Evolutionary conservation across 495 filamentous ascomycete species (phyloP).

Genomic region (Aspergillus coremiiformis): DNA sequence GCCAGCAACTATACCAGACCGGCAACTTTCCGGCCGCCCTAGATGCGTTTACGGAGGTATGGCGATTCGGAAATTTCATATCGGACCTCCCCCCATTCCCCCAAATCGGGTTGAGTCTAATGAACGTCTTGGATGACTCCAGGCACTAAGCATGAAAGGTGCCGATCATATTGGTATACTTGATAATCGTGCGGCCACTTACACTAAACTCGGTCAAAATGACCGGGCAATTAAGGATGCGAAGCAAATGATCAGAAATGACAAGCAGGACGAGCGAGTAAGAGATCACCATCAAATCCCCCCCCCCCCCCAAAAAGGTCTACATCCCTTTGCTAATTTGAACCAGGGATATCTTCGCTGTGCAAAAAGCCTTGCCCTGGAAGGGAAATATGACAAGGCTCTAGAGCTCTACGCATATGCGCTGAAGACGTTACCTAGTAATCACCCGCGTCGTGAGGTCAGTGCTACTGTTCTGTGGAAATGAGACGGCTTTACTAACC

Average conservation of each 20-base stretch:
- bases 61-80: conserved; percentile 8
- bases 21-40: conserved; percentile 36
- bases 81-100: background rate
- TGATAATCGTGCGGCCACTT: conserved; percentile 54
- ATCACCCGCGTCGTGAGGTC: conserved; percentile 42
- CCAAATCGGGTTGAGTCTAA: too few species aligned
- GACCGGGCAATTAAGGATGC: conserved; percentile 52
- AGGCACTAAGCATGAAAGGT: conserved; percentile 32
- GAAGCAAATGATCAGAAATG: conserved; percentile 48
- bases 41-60: conserved; percentile 38
- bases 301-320: too few species aligned
- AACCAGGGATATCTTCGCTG: conserved; percentile 57
- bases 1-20: conserved; percentile 35
- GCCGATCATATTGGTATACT: conserved; percentile 37
- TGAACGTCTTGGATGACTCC: conserved; percentile 1
- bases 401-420: conserved; percentile 56
- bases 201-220: conserved; percentile 50
- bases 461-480: conserved; percentile 3
- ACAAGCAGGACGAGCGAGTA: conserved; percentile 44
- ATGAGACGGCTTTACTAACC: conserved; percentile 7
- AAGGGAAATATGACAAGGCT: conserved; percentile 47
- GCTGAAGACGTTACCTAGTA: conserved; percentile 38
- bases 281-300: conserved; percentile 2
- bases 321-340: background rate
- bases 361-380: conserved; percentile 51